A percentile compares a stretch with the other conserved stretches of the same genome.
Evolutionary conservation across 2,329 filamentous ascomycete species (phyloP).

Genomic region (Dactylonectria estremocensis): DNA sequence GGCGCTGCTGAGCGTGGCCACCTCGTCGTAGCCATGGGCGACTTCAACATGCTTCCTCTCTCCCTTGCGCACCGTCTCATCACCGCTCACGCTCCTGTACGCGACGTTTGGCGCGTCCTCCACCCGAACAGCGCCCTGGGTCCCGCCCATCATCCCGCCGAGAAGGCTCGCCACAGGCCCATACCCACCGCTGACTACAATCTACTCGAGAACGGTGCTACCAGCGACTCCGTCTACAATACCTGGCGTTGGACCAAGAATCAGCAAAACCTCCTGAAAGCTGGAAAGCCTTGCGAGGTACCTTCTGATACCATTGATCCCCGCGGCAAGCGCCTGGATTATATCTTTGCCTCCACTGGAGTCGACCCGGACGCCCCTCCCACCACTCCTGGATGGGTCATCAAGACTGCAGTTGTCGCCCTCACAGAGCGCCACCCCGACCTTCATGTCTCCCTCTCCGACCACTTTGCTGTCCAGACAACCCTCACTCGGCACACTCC

Average conservation of each 20-base stretch:
- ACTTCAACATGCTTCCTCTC: slow-evolving; percentile 96
- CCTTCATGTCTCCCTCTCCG: slow-evolving; percentile 88
- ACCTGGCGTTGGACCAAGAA: slow-evolving; percentile 92
- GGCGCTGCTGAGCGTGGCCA: slow-evolving; percentile 85
- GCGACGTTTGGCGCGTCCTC: slow-evolving; percentile 87
- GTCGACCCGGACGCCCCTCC: slow-evolving; percentile 51
- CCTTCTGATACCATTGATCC: slow-evolving; percentile 78
- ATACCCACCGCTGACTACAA: slow-evolving; percentile 86
- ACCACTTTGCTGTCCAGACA: slow-evolving; percentile 93
- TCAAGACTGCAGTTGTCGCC: slow-evolving; percentile 80
- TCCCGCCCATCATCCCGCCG: slow-evolving; percentile 76
- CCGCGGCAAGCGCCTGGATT: slow-evolving; percentile 90
- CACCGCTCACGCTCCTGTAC: slow-evolving; percentile 81
- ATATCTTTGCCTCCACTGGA: slow-evolving; percentile 85
- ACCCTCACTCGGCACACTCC: slow-evolving; percentile 72
- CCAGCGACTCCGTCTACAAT: slow-evolving; percentile 88
- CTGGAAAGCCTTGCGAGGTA: slow-evolving; percentile 70
- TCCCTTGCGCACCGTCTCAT: slow-evolving; percentile 89
- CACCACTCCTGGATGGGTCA: slow-evolving; percentile 70
- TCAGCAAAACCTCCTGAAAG: slow-evolving; percentile 77
- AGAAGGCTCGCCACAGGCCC: slow-evolving; percentile 75
- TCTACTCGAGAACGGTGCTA: slow-evolving; percentile 84
- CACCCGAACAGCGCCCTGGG: slow-evolving; percentile 90
- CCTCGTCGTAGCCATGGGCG: slow-evolving; percentile 87
- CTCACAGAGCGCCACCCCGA: slow-evolving; percentile 87